Evolutionary conservation across 345 rosid species (phyloP), one percentile per base, ranked within the genome.

Genomic region (Salix purpurea): DNA sequence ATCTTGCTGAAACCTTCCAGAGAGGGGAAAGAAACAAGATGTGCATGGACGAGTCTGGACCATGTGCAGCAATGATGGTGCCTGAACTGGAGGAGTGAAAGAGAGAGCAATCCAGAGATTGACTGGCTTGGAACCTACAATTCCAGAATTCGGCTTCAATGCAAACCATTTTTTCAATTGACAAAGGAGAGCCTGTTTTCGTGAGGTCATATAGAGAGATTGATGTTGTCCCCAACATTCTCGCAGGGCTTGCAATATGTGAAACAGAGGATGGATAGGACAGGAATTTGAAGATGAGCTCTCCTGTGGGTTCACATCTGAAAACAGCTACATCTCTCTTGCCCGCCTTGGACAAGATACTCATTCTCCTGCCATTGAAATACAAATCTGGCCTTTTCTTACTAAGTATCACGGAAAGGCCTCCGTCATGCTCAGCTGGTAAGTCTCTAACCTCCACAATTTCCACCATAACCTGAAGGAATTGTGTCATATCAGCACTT

Each of bases 151-250:
- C 2, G 76, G 52, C 34, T n/a, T 23, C 74, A 82, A 58, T 26
- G 77, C 65, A 26, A 82, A 78, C 86, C 88, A 83, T 54, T 85
- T 78, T 3, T 83, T 2, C 83, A 24, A 28, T 24, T 23, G 61
- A 73, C 64, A 83, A 79, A 72, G 67, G 71, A 67, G 77, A 76
- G 39, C 15, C 73, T 11, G 81, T 28, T 77, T 66, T 70, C 78
- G 76, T 7, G 15, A 78, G 54, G 64, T 78, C 84, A 14, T 28
- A 58, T 44, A 85, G 71, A 65, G 82, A 62, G 66, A 85, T 71
- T 19, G 72, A 70, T 61, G 74, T 32, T 34, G 80, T 73, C 34
- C 86, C 84, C 70, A 83, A 24, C 1, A 11, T 50, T 73, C 48
- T 73, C 2, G 60, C 69, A 54, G 64, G 70, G n/a, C 60, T 72